These are phyloP conservation scores for Monosporascus sp. DNA, from an alignment of 2,329 filamentous ascomycete genomes.

Conservation along the genomic window DNA sequence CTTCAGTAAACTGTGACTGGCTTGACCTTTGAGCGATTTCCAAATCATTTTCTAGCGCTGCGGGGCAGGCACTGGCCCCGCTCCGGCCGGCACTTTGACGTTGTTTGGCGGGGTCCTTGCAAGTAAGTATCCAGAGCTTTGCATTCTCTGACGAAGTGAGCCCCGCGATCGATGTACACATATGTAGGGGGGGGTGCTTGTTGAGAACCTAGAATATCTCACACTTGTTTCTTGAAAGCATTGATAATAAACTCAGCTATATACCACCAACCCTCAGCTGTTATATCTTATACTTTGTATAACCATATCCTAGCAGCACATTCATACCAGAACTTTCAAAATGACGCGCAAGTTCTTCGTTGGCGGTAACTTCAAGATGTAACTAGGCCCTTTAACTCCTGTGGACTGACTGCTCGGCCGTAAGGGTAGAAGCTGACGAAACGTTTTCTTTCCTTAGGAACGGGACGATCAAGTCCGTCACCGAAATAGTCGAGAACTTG, in stretches of 20 bases:
- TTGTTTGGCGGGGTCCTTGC: not conserved
- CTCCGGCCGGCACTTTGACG: not conserved
- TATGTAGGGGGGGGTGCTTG: not conserved
- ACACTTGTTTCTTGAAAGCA: not conserved
- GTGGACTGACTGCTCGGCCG: slow-evolving; percentile 17
- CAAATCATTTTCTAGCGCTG: not conserved
- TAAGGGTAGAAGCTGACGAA: slow-evolving; percentile 5
- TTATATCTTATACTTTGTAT: not conserved
- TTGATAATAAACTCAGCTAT: not conserved
- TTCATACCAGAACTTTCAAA: slow-evolving; percentile 38
- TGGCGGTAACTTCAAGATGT: slow-evolving; percentile 99
- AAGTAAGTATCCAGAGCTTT: not conserved
- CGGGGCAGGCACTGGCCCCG: not conserved
- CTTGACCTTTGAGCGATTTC: not conserved
- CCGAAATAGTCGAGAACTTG: slow-evolving; percentile 81
- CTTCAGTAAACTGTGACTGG: no score
- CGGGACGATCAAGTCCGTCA: slow-evolving; percentile 83
- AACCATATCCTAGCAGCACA: slow-evolving; percentile 1
- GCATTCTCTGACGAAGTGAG: not conserved
- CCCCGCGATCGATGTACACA: not conserved
- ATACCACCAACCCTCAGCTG: no score
- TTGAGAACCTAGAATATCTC: not conserved
- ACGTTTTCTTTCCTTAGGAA: slow-evolving; percentile 58
- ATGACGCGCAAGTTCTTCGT: slow-evolving; percentile 98
- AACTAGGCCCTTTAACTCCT: slow-evolving; percentile 32